phyloP scores from a whole-genome alignment of 208 protist genomes.

The Leishmania tarentolae region DNA sequence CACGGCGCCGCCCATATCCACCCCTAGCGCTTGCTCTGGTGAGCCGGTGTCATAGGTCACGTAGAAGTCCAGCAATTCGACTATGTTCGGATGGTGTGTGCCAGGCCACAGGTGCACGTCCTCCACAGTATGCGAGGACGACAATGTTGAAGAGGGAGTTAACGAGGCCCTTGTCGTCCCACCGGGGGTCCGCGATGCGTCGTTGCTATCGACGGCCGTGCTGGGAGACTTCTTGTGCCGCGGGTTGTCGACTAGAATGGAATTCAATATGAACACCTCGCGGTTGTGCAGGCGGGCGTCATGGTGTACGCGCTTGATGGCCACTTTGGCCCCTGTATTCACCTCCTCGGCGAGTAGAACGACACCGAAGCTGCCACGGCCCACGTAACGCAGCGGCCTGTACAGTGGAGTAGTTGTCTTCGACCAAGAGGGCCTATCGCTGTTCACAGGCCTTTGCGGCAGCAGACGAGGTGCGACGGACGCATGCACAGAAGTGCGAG shows the following conservation, averaged over 20 bases:
- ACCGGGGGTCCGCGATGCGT: background rate
- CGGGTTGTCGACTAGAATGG: slow-evolving; percentile 38
- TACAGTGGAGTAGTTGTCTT: slow-evolving; percentile 27
- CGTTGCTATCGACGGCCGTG: background rate
- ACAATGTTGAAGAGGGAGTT: background rate
- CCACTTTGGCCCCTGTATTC: slow-evolving; percentile 90
- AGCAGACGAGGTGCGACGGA: background rate
- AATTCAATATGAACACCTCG: slow-evolving; percentile 97
- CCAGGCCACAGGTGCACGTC: slow-evolving; percentile 15
- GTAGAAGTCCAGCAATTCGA: slow-evolving; percentile 95
- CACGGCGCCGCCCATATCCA: slow-evolving; percentile 6
- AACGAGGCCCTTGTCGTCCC: background rate
- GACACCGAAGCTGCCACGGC: slow-evolving; percentile 97
- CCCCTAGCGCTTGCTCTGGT: slow-evolving; percentile 3
- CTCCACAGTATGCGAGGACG: background rate
- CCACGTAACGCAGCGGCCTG: slow-evolving; percentile 61
- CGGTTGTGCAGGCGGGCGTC: slow-evolving; percentile 98
- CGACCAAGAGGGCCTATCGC: background rate
- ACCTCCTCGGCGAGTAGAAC: slow-evolving; percentile 90
- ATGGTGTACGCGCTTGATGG: slow-evolving; percentile 98
- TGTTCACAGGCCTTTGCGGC: background rate
- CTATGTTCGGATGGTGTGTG: slow-evolving; percentile 94
- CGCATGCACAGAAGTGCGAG: background rate
- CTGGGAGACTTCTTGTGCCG: background rate
- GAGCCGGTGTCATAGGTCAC: slow-evolving; percentile 82